Conservation (phyloP, 441 rosid species). For the Biscutella auriculata region DNA sequence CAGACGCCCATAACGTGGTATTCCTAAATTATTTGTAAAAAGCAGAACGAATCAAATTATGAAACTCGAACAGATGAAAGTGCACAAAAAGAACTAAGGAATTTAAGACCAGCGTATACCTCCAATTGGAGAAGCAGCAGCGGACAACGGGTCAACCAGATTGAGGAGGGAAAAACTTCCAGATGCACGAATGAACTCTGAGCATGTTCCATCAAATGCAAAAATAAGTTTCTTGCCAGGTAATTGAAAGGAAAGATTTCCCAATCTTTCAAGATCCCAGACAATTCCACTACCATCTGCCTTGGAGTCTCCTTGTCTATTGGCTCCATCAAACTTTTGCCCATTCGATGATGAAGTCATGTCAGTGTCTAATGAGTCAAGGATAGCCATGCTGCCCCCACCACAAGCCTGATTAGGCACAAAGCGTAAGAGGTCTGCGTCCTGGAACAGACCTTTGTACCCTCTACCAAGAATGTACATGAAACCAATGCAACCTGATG, state of each 20-base stretch:
- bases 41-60: constrained; percentile 1
- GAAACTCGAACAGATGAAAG: not conserved
- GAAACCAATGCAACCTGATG: constrained; percentile 91
- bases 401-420: constrained; percentile 99
- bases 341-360: constrained; percentile 49
- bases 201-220: constrained; percentile 95
- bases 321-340: constrained; percentile 58
- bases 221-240: constrained; percentile 98
- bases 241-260: constrained; percentile 79
- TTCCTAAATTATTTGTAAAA: constrained; percentile 42
- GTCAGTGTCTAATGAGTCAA: constrained; percentile 84
- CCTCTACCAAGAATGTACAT: constrained; percentile 99
- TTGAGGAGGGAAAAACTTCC: constrained; percentile 85
- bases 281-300: constrained; percentile 98
- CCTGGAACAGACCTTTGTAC: constrained; percentile 97
- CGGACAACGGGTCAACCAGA: constrained; percentile 97
- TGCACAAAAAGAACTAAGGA: not conserved
- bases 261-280: constrained; percentile 94
- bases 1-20: constrained; percentile 96
- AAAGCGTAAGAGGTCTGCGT: constrained; percentile 87
- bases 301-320: constrained; percentile 71
- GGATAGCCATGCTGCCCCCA: constrained; percentile 99
- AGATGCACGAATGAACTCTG: constrained; percentile 75
- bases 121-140: constrained; percentile 99
- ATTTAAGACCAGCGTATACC: constrained; percentile 38